A percentile compares a stretch with the other conserved stretches of the same genome.
Conservation (phyloP, 345 rosid species). For the Angophora floribunda region DNA sequence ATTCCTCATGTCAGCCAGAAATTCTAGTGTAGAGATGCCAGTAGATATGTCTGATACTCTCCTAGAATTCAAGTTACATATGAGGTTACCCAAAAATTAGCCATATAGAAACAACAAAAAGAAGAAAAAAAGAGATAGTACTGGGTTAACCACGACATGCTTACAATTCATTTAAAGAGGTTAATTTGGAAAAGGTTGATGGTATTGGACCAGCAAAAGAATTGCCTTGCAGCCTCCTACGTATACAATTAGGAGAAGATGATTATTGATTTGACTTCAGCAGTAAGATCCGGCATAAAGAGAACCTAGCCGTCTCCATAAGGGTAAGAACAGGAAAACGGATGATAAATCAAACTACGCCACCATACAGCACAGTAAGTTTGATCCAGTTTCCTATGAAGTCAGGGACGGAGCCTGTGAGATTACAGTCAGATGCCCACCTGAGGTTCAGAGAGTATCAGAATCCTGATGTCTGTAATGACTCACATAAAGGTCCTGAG, state of each 20-base stretch:
- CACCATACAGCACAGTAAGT: slow-evolving; percentile 33
- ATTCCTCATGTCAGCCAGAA: not conserved
- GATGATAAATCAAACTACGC: not conserved
- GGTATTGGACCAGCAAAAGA: slow-evolving; percentile 3
- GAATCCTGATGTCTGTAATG: not conserved
- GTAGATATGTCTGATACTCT: not conserved
- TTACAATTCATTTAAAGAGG: not conserved
- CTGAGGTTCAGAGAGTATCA: slow-evolving; percentile 14
- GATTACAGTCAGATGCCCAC: slow-evolving; percentile 44
- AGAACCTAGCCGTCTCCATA: not conserved
- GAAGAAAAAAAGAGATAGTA: not conserved
- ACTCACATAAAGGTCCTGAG: not conserved
- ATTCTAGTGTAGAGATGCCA: not conserved
- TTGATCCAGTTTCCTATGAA: slow-evolving; percentile 67
- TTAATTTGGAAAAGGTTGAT: not conserved
- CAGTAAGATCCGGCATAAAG: not conserved
- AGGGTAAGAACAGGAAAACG: not conserved
- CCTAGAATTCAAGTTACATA: not conserved
- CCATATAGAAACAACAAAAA: not conserved
- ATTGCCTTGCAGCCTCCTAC: slow-evolving; percentile 1
- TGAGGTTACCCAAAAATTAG: not conserved
- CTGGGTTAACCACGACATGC: not conserved
- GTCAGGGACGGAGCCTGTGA: slow-evolving; percentile 59
- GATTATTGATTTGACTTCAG: not conserved
- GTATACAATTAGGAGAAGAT: not conserved